Percentiles rank a stretch among this genome's conserved stretches.
phyloP scores from a whole-genome alignment of 371 early-diverging fungal species.

The Haplosporangium sp. region DNA sequence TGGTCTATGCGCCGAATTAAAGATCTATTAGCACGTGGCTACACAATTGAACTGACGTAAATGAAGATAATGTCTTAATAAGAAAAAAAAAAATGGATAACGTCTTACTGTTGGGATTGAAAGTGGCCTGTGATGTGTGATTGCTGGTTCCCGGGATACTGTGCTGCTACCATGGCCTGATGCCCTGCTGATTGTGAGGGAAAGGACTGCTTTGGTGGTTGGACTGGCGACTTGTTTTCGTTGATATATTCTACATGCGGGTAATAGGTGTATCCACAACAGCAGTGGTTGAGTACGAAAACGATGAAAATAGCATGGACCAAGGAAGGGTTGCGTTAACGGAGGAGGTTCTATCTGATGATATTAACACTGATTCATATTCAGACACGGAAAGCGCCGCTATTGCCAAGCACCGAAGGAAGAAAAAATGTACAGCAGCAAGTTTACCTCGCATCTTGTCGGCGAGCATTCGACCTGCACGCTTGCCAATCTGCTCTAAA shows the following conservation, averaged over 20 bases:
- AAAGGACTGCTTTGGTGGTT: slow-evolving; percentile 39
- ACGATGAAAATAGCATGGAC: neutral
- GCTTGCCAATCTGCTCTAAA: slow-evolving; percentile 40
- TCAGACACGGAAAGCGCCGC: too few species aligned
- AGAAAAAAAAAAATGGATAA: neutral
- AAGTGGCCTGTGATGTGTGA: neutral
- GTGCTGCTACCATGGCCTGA: slow-evolving; percentile 34
- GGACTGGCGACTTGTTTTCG: slow-evolving; percentile 22
- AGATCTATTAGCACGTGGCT: neutral
- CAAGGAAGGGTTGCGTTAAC: neutral
- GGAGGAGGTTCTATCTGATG: neutral
- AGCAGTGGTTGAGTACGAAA: neutral
- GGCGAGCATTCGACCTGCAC: slow-evolving; percentile 37
- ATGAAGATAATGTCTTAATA: neutral
- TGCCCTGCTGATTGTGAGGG: slow-evolving; percentile 30
- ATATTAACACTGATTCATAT: neutral
- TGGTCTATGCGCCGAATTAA: neutral
- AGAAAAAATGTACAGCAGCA: neutral
- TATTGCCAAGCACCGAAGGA: too few species aligned
- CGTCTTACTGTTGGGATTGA: slow-evolving; percentile 4
- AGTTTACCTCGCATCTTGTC: slow-evolving; percentile 34
- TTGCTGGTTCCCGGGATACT: slow-evolving; percentile 25
- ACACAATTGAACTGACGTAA: neutral
- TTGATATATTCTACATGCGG: slow-evolving; percentile 16
- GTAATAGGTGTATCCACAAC: neutral